Evolutionary conservation across 768 basidiomycete genomes (phyloP).

Genomic region (Suillus clintonianus): DNA sequence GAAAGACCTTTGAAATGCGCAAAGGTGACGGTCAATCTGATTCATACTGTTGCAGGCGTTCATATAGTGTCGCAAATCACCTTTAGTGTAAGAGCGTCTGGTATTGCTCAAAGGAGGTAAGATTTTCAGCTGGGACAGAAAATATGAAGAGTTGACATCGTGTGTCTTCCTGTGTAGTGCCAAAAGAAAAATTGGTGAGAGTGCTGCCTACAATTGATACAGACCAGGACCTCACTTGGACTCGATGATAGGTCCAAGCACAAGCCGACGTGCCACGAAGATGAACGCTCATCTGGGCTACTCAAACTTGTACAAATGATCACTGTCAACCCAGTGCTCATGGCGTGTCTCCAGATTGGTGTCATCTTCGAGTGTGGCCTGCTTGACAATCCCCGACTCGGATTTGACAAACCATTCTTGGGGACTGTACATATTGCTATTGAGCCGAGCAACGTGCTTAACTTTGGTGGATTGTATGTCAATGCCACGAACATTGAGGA

Average conservation of each 20-base stretch:
- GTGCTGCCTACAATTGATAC: background rate
- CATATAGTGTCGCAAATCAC: background rate
- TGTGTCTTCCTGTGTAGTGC: background rate
- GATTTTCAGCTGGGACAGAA: no score
- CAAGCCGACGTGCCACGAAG: slow-evolving; percentile 9
- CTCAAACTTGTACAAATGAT: slow-evolving; percentile 15
- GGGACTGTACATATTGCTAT: slow-evolving; percentile 13
- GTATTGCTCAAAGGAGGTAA: slow-evolving; percentile 19
- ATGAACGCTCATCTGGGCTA: slow-evolving; percentile 15
- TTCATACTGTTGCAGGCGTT: background rate
- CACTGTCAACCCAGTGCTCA: slow-evolving; percentile 4
- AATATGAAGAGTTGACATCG: background rate
- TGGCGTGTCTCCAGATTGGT: slow-evolving; percentile 8
- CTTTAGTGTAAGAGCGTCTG: slow-evolving; percentile 19
- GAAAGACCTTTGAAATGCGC: slow-evolving; percentile 13
- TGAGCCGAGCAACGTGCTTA: slow-evolving; percentile 8
- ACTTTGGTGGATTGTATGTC: slow-evolving; percentile 10
- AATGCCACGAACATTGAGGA: slow-evolving; percentile 5
- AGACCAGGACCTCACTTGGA: background rate
- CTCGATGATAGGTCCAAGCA: slow-evolving; percentile 12
- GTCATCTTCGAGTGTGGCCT: slow-evolving; percentile 15
- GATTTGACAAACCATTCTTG: slow-evolving; percentile 16
- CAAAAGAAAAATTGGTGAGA: slow-evolving; percentile 19
- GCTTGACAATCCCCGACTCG: slow-evolving; percentile 7
- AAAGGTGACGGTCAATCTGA: slow-evolving; percentile 2